These are phyloP conservation scores for Didymellaceae sp. DNA, from an alignment of 2,329 filamentous ascomycete genomes.

Conservation along the genomic window DNA sequence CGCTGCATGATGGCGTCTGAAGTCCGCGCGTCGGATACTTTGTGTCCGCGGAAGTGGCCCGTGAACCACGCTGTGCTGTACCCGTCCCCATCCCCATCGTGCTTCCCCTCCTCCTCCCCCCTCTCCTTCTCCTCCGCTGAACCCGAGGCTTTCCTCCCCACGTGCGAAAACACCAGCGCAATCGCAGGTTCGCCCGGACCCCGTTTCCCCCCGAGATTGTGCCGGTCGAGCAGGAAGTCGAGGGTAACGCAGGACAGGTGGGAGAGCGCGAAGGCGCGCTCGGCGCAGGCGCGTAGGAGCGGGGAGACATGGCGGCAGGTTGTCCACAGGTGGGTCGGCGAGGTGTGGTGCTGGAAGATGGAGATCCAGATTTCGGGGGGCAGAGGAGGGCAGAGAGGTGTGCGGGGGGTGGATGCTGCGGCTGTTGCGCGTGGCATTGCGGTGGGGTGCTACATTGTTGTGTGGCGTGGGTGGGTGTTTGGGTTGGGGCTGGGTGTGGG, in stretches of 20 bases:
- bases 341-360: conserved; percentile 40
- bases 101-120: too few species aligned
- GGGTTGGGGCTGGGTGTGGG: not conserved
- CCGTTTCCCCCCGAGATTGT: conserved; percentile 41
- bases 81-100: conserved; percentile 17
- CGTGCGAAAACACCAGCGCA: conserved; percentile 24
- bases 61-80: conserved; percentile 24
- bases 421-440: conserved; percentile 8
- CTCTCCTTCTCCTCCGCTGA: too few species aligned
- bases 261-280: conserved; percentile 37
- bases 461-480: not conserved
- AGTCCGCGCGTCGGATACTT: not conserved
- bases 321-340: conserved; percentile 43
- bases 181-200: conserved; percentile 35
- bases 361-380: conserved; percentile 46
- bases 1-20: conserved; percentile 23
- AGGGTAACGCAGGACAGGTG: conserved; percentile 32
- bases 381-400: conserved; percentile 30
- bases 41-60: conserved; percentile 21
- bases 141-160: too few species aligned
- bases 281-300: conserved; percentile 36
- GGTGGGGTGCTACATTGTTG: conserved; percentile 5
- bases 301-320: conserved; percentile 38
- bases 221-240: conserved; percentile 40
- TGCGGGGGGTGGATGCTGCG: not conserved